phyloP scores from a whole-genome alignment of 768 basidiomycete genomes.

The Russula lepida region DNA sequence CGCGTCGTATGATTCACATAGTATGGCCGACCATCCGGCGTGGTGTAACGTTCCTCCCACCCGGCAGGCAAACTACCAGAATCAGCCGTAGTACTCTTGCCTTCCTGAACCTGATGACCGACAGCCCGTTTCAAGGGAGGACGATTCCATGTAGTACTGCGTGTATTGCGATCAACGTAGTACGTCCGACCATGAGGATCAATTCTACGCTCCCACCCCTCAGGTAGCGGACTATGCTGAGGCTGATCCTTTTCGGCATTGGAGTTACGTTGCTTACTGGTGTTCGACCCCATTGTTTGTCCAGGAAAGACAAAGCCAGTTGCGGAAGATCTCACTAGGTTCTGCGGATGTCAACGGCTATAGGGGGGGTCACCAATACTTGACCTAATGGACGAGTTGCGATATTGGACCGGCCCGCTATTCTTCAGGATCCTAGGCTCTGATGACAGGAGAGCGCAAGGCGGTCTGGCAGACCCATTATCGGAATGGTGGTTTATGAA shows the following conservation, averaged over 20 bases:
- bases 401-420: constrained; percentile 23
- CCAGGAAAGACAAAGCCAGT: constrained; percentile 28
- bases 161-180: constrained; percentile 97
- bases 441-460: constrained; percentile 29
- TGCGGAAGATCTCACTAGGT: constrained; percentile 27
- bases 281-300: constrained; percentile 26
- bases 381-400: constrained; percentile 33
- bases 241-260: constrained; percentile 82
- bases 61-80: constrained; percentile 87
- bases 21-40: constrained; percentile 95
- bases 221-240: constrained; percentile 77
- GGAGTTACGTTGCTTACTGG: constrained; percentile 58
- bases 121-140: constrained; percentile 70
- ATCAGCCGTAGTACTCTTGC: constrained; percentile 73
- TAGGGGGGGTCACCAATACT: constrained; percentile 20
- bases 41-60: constrained; percentile 99
- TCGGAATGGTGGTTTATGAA: too few species aligned
- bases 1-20: constrained; percentile 99
- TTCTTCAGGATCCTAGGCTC: constrained; percentile 25
- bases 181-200: constrained; percentile 95
- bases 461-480: too few species aligned
- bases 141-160: constrained; percentile 95
- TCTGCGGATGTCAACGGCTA: constrained; percentile 19
- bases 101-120: constrained; percentile 63
- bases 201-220: constrained; percentile 94